phyloP scores from a whole-genome alignment of 768 basidiomycete species.

The Pisolithus sp. region DNA sequence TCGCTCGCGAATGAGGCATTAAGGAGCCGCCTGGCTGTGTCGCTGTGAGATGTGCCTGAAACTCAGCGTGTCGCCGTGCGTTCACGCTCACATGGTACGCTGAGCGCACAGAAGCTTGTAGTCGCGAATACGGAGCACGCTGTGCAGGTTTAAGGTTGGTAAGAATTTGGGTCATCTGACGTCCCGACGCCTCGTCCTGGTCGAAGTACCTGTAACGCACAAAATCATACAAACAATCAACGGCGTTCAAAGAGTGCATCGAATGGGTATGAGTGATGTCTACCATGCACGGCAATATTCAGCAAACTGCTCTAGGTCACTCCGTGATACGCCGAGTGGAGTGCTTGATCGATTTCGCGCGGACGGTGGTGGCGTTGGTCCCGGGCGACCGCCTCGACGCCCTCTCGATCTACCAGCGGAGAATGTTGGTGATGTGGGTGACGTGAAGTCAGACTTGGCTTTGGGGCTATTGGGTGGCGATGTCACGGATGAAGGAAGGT shows the following conservation, averaged over 20 bases:
- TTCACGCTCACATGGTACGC: conserved; percentile 79
- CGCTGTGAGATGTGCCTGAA: conserved; percentile 75
- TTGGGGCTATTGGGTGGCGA: conserved; percentile 55
- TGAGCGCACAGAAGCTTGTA: conserved; percentile 82
- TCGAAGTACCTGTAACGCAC: conserved; percentile 63
- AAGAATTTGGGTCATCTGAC: conserved; percentile 76
- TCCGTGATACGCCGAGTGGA: conserved; percentile 56
- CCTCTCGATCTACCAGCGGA: conserved; percentile 41
- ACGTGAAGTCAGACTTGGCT: conserved; percentile 35
- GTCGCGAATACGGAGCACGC: conserved; percentile 77
- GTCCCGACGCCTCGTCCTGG: conserved; percentile 74
- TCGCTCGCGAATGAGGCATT: conserved; percentile 62
- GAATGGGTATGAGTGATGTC: conserved; percentile 11
- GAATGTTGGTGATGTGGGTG: conserved; percentile 57
- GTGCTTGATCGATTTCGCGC: conserved; percentile 61
- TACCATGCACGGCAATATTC: conserved; percentile 76
- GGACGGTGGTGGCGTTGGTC: conserved; percentile 48
- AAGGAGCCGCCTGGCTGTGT: conserved; percentile 78
- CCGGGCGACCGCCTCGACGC: conserved; percentile 43
- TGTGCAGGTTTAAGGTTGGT: conserved; percentile 76
- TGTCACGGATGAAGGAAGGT: conserved; percentile 54
- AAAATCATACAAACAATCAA: not conserved
- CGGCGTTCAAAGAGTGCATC: not conserved
- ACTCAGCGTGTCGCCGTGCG: conserved; percentile 72
- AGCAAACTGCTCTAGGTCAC: conserved; percentile 74